Evolutionary conservation across 176 grass and related monocot genomes (phyloP).

Genomic region (Hsuehochloa calcarea): DNA sequence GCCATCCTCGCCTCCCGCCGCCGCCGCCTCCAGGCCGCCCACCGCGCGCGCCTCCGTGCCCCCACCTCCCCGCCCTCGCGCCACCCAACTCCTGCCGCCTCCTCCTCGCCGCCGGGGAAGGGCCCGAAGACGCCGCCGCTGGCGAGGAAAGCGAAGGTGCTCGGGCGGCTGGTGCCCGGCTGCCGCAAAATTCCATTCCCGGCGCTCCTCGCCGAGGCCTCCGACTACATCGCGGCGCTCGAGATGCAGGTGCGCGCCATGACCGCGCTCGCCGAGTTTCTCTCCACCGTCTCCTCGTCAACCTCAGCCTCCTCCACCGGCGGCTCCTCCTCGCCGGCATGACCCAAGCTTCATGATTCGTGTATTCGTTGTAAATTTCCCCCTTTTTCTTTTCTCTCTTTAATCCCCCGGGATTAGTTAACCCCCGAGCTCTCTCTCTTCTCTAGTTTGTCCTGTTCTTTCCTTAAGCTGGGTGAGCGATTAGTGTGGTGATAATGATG

Average conservation of each 20-base stretch:
- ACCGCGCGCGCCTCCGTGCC: slow-evolving; percentile 35
- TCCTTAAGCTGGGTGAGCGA: slow-evolving; percentile 27
- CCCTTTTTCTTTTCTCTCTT: not conserved
- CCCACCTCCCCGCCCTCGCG: not conserved
- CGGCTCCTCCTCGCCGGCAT: slow-evolving; percentile 18
- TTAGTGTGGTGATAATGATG: slow-evolving; percentile 41
- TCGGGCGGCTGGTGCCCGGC: slow-evolving; percentile 74
- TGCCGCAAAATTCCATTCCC: slow-evolving; percentile 74
- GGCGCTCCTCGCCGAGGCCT: slow-evolving; percentile 61
- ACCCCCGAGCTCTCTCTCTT: slow-evolving; percentile 3
- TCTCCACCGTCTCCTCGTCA: slow-evolving; percentile 41
- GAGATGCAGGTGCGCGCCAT: slow-evolving; percentile 97
- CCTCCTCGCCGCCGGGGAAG: not conserved
- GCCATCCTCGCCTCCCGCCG: slow-evolving; percentile 60
- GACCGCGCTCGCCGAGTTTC: slow-evolving; percentile 67
- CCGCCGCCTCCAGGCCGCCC: slow-evolving; percentile 40
- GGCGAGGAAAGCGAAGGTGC: slow-evolving; percentile 63
- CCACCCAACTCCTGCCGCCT: not conserved
- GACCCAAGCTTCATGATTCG: slow-evolving; percentile 35
- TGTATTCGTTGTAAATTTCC: slow-evolving; percentile 64
- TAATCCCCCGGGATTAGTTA: slow-evolving; percentile 40
- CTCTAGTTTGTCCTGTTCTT: slow-evolving; percentile 25
- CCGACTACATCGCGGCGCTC: slow-evolving; percentile 84
- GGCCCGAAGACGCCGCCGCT: slow-evolving; percentile 23
- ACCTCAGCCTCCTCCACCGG: not conserved